phyloP scores from a whole-genome alignment of 257 asterid genomes.

The Solanum dulcamara region DNA sequence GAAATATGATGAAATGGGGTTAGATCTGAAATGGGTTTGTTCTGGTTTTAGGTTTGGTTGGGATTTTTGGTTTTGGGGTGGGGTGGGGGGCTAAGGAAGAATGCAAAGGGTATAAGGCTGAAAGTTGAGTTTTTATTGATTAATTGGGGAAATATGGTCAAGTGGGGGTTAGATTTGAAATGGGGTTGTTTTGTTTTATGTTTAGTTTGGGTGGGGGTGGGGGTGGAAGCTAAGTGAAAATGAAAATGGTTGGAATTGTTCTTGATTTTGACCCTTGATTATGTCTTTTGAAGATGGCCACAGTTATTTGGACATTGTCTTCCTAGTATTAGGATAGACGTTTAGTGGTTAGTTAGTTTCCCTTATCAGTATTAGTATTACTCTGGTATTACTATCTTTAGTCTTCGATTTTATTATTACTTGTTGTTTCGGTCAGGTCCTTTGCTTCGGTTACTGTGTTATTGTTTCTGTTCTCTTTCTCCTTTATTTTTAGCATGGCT shows the following conservation, averaged over 20 bases:
- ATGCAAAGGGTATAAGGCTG: background rate
- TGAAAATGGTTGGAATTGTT: background rate
- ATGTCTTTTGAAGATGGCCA: background rate
- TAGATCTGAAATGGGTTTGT: conserved; percentile 2
- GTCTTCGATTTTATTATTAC: background rate
- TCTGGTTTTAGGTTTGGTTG: background rate
- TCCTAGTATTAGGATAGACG: background rate
- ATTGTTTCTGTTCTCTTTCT: background rate
- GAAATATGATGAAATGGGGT: background rate
- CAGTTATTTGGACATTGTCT: background rate
- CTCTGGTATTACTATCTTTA: background rate
- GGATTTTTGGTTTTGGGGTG: background rate
- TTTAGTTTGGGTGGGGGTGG: background rate
- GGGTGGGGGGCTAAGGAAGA: background rate
- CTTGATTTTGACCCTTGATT: background rate
- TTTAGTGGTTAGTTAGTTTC: background rate
- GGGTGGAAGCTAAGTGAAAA: background rate
- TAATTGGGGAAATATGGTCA: background rate
- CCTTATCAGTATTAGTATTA: background rate
- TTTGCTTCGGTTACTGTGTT: background rate
- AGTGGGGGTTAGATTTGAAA: background rate
- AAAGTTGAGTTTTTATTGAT: background rate
- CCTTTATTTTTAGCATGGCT: background rate
- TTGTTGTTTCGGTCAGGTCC: background rate
- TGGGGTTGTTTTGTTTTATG: background rate